Evolutionary conservation across 2,329 filamentous ascomycete genomes (phyloP).

Genomic region (Aspergillus caelatus): DNA sequence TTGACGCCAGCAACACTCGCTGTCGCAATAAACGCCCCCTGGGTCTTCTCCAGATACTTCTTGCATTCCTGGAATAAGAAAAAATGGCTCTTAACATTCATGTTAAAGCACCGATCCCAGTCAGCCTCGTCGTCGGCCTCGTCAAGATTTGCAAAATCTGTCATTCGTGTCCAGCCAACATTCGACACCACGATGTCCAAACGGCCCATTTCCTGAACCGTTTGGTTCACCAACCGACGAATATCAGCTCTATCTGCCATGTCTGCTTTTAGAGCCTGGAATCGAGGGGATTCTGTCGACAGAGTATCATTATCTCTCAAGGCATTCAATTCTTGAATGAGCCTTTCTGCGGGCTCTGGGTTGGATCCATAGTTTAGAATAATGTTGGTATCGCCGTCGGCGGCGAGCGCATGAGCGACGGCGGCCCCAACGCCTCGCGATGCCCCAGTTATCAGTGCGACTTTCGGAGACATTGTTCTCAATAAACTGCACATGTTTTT

Average conservation of each 20-base stretch:
- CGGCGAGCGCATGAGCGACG: background rate
- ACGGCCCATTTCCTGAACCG: background rate
- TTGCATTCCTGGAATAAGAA: constrained; percentile 62
- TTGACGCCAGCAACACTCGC: constrained; percentile 67
- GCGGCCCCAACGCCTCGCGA: background rate
- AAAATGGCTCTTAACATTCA: constrained; percentile 66
- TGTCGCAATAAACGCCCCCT: constrained; percentile 66
- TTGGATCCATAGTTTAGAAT: background rate
- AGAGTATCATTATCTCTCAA: background rate
- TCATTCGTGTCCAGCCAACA: background rate
- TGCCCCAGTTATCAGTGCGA: background rate
- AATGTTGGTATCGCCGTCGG: background rate
- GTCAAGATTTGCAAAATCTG: background rate
- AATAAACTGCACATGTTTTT: background rate
- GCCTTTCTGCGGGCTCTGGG: background rate
- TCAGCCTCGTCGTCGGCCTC: constrained; percentile 51
- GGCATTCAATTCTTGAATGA: background rate
- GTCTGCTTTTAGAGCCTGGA: background rate
- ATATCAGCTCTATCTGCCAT: background rate
- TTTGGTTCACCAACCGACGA: background rate
- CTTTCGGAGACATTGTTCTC: background rate
- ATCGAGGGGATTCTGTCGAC: background rate
- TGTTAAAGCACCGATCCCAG: constrained; percentile 62
- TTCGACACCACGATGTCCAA: background rate
- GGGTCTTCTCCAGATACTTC: constrained; percentile 56